Base-by-base conservation (phyloP, 257 asterid species). In the Cruciata laevipes region DNA sequence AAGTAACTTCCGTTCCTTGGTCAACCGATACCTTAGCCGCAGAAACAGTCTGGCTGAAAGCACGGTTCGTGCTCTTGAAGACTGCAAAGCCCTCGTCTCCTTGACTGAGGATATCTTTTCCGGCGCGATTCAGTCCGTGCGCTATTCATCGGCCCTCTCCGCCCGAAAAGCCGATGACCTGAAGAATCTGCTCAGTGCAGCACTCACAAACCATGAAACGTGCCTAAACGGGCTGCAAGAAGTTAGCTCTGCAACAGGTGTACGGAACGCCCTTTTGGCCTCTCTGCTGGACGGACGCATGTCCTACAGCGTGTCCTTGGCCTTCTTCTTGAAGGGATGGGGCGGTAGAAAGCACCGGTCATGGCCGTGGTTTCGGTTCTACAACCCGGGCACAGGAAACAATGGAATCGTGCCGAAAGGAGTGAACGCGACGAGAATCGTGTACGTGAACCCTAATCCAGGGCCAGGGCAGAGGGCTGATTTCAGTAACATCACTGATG, bases 151-250 rank as follows among this genome's bases (percentile, higher is more conserved):
- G 0, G 64, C 32, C 67, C n/a, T 80, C 78, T 21, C 71, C 17
- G 38, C 69, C 31, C 16, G 84, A 1, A 33, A 76, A 44, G 83
- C 85, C 0, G 90, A 84, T 40, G 82, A 84, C 3, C 24, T 86
- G 2, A 92, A 86, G 49, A 80, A 91, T 0, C 69, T 77, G 58
- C 87, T 90, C n/a, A 90, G 96, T 33, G 97, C 91, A 0, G 79
- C 79, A 3, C 38, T 84, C 17, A 90, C 96, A 1, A 90, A 90
- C 76, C 68, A 83, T 0, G 82, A 84, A 23, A 90, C 96, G 1
- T 90, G 96, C 76, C 71, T 83, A 14, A 89, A 86, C 14, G 89
- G 97, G 3, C 81, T 90, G 9, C 79, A 71, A 17, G 80, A 66
- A 11, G 74, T 86, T 0, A 71, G 81, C 42, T 72, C 86, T 0